Percentiles rank a stretch among this genome's conserved stretches.
These are phyloP conservation scores for Eucalyptus decipiens DNA, from an alignment of 345 rosid genomes.

Conservation along the genomic window DNA sequence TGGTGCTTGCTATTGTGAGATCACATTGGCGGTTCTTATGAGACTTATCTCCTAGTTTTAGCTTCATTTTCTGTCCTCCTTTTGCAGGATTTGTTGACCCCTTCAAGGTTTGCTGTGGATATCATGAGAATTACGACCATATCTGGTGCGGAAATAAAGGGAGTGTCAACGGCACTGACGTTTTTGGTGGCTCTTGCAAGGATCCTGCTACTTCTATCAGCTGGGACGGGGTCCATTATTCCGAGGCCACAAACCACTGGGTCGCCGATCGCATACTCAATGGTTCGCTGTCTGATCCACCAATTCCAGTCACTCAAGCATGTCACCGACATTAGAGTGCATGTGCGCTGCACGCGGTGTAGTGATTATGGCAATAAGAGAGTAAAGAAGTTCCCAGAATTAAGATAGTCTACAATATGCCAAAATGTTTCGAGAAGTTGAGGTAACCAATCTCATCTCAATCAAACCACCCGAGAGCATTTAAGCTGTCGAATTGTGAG, in stretches of 20 bases:
- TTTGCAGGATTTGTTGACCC: conserved; percentile 39
- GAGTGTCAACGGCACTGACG: conserved; percentile 17
- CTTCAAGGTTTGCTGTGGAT: conserved; percentile 49
- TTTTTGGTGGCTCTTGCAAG: conserved; percentile 32
- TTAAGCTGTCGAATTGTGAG: neutral
- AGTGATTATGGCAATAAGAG: neutral
- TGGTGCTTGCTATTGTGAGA: neutral
- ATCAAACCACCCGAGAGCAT: neutral
- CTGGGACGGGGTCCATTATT: conserved; percentile 53
- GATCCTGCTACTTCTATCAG: conserved; percentile 30
- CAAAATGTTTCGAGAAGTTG: neutral
- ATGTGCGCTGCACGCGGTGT: neutral
- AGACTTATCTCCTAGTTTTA: neutral
- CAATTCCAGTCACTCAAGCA: conserved; percentile 41
- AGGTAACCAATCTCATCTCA: neutral
- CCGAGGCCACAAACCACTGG: conserved; percentile 58
- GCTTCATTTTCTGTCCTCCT: neutral
- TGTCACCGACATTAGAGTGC: conserved; percentile 21
- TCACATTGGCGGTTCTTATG: neutral
- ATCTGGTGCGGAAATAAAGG: conserved; percentile 45
- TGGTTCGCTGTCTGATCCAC: conserved; percentile 58
- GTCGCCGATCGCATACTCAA: conserved; percentile 47
- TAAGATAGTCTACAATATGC: neutral
- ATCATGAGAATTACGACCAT: conserved; percentile 37
- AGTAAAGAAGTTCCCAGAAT: neutral